phyloP scores from a whole-genome alignment of 441 rosid species.

The Theobroma grandiflorum region DNA sequence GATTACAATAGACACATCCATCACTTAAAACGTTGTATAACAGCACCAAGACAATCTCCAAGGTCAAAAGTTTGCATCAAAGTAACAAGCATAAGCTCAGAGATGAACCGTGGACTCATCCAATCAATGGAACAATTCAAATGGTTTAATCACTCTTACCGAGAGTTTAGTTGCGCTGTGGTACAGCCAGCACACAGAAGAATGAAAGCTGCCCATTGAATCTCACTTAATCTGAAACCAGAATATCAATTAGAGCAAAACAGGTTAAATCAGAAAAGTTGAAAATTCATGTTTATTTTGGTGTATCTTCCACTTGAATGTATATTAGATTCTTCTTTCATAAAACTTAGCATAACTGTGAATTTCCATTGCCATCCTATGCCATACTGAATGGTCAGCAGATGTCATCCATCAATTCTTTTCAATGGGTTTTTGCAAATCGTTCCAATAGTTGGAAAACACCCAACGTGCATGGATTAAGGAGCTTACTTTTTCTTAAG shows the following conservation, averaged over 20 bases:
- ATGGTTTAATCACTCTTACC: slow-evolving; percentile 56
- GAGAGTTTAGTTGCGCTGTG: slow-evolving; percentile 89
- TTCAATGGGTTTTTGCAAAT: background rate
- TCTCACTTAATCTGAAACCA: slow-evolving; percentile 79
- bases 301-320: slow-evolving; percentile 15
- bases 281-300: background rate
- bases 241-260: slow-evolving; percentile 14
- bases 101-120: slow-evolving; percentile 21
- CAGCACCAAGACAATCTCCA: slow-evolving; percentile 18
- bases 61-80: slow-evolving; percentile 22
- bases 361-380: background rate
- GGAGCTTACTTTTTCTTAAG: slow-evolving; percentile 83
- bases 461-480: background rate
- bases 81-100: slow-evolving; percentile 3
- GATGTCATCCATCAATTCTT: background rate
- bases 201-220: slow-evolving; percentile 96
- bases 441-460: background rate
- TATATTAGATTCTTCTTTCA: slow-evolving; percentile 15
- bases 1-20: slow-evolving; percentile 2
- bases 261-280: slow-evolving; percentile 12
- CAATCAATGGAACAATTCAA: slow-evolving; percentile 21
- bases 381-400: background rate
- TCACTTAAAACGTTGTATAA: slow-evolving; percentile 20
- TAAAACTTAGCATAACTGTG: background rate
- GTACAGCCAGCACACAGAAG: slow-evolving; percentile 96